Percentiles rank a stretch among this genome's conserved stretches.
Conservation (phyloP, 2,329 filamentous ascomycete species). For the Fusarium palustre region DNA sequence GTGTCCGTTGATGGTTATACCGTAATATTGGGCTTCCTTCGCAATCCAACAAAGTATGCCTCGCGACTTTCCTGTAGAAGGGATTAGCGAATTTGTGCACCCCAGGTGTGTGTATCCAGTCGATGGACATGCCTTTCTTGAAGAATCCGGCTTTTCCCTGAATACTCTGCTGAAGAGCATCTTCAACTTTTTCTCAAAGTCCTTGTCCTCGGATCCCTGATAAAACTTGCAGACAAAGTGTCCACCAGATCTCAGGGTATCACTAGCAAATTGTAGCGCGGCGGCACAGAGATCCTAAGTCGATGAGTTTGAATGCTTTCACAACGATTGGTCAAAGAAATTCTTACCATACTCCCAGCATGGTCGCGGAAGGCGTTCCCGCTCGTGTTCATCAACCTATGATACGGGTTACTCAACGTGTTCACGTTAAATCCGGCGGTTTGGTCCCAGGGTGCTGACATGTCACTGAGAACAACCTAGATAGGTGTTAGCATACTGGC, state of each 20-base stretch:
- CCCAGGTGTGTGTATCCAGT: background rate
- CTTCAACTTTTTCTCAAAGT: slow-evolving; percentile 78
- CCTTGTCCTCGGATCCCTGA: slow-evolving; percentile 87
- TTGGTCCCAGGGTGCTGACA: slow-evolving; percentile 96
- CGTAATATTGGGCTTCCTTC: slow-evolving; percentile 66
- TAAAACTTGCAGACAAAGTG: slow-evolving; percentile 99
- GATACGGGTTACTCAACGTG: slow-evolving; percentile 94
- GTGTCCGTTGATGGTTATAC: slow-evolving; percentile 22
- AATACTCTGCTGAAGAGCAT: slow-evolving; percentile 83
- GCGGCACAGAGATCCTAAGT: slow-evolving; percentile 87
- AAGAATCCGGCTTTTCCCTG: slow-evolving; percentile 91
- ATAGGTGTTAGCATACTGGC: slow-evolving; percentile 28
- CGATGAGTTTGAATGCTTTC: background rate
- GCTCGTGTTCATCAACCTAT: slow-evolving; percentile 99
- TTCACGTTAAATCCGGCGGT: slow-evolving; percentile 82
- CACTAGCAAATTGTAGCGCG: slow-evolving; percentile 85
- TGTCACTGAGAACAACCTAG: slow-evolving; percentile 93
- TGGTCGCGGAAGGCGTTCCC: slow-evolving; percentile 89
- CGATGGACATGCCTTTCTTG: slow-evolving; percentile 73
- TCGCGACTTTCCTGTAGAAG: slow-evolving; percentile 69
- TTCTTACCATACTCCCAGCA: slow-evolving; percentile 90
- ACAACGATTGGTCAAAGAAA: too few species aligned
- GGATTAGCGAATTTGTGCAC: slow-evolving; percentile 2
- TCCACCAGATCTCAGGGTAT: slow-evolving; percentile 83
- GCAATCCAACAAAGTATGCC: slow-evolving; percentile 84